These are phyloP conservation scores for Pachyrhizus erosus DNA, from an alignment of 306 rosid genomes.

Conservation along the genomic window DNA sequence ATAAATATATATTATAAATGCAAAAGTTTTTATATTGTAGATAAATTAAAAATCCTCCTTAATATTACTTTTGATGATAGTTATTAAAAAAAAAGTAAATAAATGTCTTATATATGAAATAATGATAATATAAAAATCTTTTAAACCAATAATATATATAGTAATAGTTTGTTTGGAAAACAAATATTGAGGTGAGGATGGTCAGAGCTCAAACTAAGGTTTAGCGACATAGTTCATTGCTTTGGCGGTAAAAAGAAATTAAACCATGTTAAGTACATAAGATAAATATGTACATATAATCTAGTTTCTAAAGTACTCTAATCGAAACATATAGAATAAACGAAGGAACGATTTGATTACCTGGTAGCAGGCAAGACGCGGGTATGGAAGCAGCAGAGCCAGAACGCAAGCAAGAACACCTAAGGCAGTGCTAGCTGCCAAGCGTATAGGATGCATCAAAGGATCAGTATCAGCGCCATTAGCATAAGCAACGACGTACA, in stretches of 20 bases:
- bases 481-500: slow-evolving; percentile 60
- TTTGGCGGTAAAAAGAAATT: neutral
- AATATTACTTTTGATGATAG: no score
- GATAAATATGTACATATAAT: no score
- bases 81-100: no score
- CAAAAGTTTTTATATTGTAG: no score
- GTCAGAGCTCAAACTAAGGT: neutral
- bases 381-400: slow-evolving; percentile 63
- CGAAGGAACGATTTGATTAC: slow-evolving; percentile 25
- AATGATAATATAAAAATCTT: no score
- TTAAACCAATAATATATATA: no score
- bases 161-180: no score
- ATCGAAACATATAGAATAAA: neutral
- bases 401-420: slow-evolving; percentile 63
- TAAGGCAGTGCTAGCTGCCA: slow-evolving; percentile 62
- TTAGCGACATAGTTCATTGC: neutral
- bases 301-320: no score
- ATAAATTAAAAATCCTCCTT: no score
- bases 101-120: no score
- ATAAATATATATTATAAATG: no score
- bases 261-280: neutral
- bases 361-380: slow-evolving; percentile 67
- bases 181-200: no score
- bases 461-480: slow-evolving; percentile 46
- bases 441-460: slow-evolving; percentile 60